Evolutionary conservation across 2,329 filamentous ascomycete genomes (phyloP).

Genomic region (Epichloe brachyelytri): DNA sequence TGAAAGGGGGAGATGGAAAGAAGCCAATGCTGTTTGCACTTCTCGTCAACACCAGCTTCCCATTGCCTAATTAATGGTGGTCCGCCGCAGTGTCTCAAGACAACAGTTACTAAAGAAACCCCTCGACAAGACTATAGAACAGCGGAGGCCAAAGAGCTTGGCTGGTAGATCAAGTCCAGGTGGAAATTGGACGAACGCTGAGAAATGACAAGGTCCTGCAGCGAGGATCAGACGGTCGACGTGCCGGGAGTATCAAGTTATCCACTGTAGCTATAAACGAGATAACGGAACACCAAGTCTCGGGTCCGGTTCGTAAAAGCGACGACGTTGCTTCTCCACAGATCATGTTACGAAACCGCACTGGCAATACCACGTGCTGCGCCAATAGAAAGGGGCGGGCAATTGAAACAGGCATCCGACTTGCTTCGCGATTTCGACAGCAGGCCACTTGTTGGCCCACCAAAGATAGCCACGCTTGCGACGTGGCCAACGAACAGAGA

Average conservation of each 20-base stretch:
- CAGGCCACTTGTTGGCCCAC: background rate
- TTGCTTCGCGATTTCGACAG: background rate
- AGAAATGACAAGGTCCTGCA: slow-evolving; percentile 6
- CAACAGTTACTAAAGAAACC: background rate
- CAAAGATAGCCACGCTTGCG: background rate
- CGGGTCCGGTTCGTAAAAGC: background rate
- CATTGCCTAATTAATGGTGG: background rate
- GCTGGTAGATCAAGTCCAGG: background rate
- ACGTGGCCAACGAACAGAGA: background rate
- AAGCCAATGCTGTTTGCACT: background rate
- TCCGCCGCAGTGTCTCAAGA: background rate
- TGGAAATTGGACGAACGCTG: slow-evolving; percentile 1
- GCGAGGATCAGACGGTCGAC: background rate
- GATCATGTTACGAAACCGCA: background rate
- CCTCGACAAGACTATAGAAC: background rate
- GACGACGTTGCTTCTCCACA: background rate
- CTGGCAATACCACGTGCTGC: background rate
- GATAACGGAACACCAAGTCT: background rate
- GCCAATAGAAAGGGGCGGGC: background rate
- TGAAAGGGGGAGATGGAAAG: background rate
- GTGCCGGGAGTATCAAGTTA: background rate
- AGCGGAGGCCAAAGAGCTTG: slow-evolving; percentile 1
- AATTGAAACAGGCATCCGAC: background rate
- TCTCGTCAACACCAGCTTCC: background rate
- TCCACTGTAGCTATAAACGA: slow-evolving; percentile 2